Evolutionary conservation across 148 eudicot genomes (phyloP).

Genomic region (Rhododendron ovatum): DNA sequence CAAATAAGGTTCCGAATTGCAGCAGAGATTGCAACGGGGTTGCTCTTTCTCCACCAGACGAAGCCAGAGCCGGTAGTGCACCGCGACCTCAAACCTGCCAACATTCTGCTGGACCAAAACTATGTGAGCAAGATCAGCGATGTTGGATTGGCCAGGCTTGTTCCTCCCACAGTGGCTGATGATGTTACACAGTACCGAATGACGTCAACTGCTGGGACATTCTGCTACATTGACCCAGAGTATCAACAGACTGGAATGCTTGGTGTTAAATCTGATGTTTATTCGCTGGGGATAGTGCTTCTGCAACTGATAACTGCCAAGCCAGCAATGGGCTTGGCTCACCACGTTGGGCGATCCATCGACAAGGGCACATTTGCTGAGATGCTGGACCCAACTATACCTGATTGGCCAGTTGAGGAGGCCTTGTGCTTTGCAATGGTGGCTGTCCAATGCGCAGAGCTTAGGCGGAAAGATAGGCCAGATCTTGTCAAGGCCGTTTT

Average conservation of each 20-base stretch:
- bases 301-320: constrained; percentile 58
- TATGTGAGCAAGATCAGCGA: constrained; percentile 67
- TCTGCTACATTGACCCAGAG: constrained; percentile 72
- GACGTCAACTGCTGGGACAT: constrained; percentile 70
- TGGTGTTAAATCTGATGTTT: constrained; percentile 62
- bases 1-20: constrained; percentile 51
- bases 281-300: constrained; percentile 58
- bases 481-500: constrained; percentile 59
- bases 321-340: constrained; percentile 62
- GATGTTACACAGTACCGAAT: constrained; percentile 51
- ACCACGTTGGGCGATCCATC: constrained; percentile 34
- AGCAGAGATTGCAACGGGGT: constrained; percentile 46
- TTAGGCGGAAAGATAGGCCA: constrained; percentile 59
- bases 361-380: constrained; percentile 38
- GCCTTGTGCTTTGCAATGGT: constrained; percentile 46
- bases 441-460: constrained; percentile 49
- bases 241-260: constrained; percentile 74
- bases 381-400: constrained; percentile 50
- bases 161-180: constrained; percentile 59
- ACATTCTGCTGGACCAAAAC: constrained; percentile 59
- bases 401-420: constrained; percentile 69
- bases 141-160: constrained; percentile 67
- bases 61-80: constrained; percentile 72
- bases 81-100: constrained; percentile 66
- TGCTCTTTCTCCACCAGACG: constrained; percentile 62